A percentile compares a stretch with the other conserved stretches of the same genome.
Evolutionary conservation across 129 eudicot species (phyloP).

Genomic region (Lactuca sativa): DNA sequence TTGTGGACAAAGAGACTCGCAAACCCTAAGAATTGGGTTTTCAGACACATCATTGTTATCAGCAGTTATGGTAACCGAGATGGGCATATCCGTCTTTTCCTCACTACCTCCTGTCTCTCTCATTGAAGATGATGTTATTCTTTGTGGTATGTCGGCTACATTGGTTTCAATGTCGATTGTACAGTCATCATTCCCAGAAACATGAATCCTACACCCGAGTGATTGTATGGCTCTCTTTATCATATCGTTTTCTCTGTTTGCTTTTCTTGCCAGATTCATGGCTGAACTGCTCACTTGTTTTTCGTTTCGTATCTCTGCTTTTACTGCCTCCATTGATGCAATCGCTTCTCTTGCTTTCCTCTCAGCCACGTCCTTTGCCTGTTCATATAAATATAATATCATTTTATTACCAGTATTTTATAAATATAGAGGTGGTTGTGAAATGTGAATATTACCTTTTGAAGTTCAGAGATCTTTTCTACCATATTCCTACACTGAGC

Average conservation of each 20-base stretch:
- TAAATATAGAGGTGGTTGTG: too few species aligned
- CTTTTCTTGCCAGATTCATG: constrained; percentile 55
- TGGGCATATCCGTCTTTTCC: constrained; percentile 59
- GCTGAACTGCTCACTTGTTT: constrained; percentile 72
- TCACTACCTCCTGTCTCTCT: constrained; percentile 35
- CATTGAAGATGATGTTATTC: constrained; percentile 41
- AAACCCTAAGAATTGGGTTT: constrained; percentile 56
- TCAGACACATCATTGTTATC: constrained; percentile 33
- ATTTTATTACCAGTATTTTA: background rate
- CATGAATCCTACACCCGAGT: constrained; percentile 73
- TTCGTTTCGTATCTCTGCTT: constrained; percentile 68
- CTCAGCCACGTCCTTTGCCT: constrained; percentile 88
- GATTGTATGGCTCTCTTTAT: constrained; percentile 86
- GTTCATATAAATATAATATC: constrained; percentile 18
- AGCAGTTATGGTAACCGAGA: constrained; percentile 42
- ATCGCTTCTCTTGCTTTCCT: constrained; percentile 55
- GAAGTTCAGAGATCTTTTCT: constrained; percentile 59
- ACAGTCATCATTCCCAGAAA: constrained; percentile 71
- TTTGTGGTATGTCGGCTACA: constrained; percentile 45
- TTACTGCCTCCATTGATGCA: constrained; percentile 53
- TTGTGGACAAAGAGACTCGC: constrained; percentile 79
- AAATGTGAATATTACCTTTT: constrained; percentile 53
- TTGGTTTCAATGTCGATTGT: constrained; percentile 69
- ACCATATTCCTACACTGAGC: constrained; percentile 73
- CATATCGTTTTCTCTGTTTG: constrained; percentile 68